Evolutionary conservation across 202 grass and related monocot genomes (phyloP), one percentile per base, ranked within the genome.

Genomic region (Eragrostis tef): DNA sequence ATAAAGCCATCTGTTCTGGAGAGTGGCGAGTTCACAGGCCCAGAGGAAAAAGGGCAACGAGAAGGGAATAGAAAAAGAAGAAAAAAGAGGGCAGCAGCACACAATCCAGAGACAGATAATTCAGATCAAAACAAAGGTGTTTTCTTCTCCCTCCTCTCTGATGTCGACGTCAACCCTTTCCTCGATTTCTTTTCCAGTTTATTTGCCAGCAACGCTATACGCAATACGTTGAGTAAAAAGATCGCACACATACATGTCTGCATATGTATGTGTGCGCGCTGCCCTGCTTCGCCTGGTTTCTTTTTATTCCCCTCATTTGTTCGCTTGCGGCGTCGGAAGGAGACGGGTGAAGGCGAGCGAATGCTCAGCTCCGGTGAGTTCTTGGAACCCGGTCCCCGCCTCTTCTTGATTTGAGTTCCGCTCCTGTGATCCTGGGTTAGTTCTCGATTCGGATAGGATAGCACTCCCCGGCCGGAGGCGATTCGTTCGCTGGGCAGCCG

Each of bases 301-400:
- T 67, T 85, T 83, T 74, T 83, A 74, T 88, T 75, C 64, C 49
- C 57, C 53, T 82, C 73, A 16, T 64, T 82, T 74, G 36, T 75
- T 80, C 46, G 61, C 67, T 73, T 84, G 58, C 52, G 63, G 75
- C 80, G 27, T 70, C 14, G 51, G 22, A 53, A 7, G 16, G 26
- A 39, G 64, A 8, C 54, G 45, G 52, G 29, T 58, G 81, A 9
- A 61, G 79, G 47, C 53, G 25, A 80, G 9, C 70, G 86, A 83
- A 90, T 89, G 86, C 77, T 14, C 66, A 56, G 69, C 66, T 74
- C 41, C 51, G 89, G 87, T 85, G 89, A 84, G 84, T 85, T 91
- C 67, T 86, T 87, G 64, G 86, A 83, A 88, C 84, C 78, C 84
- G 53, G 14, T 41, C 63, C 41, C 56, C 21, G 53, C 67, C 66